Conservation (phyloP, 495 filamentous ascomycete genomes). For the Xylaria flabelliformis region DNA sequence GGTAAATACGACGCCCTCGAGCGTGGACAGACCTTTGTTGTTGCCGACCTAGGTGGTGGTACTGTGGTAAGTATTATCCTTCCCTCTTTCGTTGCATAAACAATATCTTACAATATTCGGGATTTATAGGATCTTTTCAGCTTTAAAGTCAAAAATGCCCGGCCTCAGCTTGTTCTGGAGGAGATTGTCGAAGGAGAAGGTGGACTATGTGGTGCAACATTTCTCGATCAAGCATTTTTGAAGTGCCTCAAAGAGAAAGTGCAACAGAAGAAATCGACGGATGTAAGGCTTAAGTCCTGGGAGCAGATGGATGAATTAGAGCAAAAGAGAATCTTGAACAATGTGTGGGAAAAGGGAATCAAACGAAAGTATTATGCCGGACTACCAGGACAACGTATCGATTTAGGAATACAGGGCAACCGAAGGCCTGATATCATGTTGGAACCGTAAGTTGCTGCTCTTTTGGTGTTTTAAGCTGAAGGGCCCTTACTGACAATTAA, state of each 20-base stretch:
- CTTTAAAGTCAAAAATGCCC: neutral
- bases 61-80: constrained; percentile 7
- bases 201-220: constrained; percentile 12
- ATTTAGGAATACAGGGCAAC: constrained; percentile 1
- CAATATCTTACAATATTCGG: neutral
- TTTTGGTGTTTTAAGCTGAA: neutral
- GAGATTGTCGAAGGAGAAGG: constrained; percentile 18
- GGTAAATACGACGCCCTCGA: constrained; percentile 5
- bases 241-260: neutral
- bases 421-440: neutral
- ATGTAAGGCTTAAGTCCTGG: constrained; percentile 1
- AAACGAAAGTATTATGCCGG: constrained; percentile 15
- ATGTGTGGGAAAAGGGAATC: constrained; percentile 17
- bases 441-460: neutral
- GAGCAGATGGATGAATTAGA: constrained; percentile 1
- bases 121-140: constrained; percentile 16
- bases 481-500: neutral
- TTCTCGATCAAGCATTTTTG: constrained; percentile 15
- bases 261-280: neutral
- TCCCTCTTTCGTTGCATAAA: neutral
- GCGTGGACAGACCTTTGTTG: constrained; percentile 1
- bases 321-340: constrained; percentile 10
- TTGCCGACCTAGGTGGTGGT: constrained; percentile 21
- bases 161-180: constrained; percentile 6
- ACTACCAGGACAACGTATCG: neutral